A percentile compares a stretch with the other conserved stretches of the same genome.
Evolutionary conservation across 495 filamentous ascomycete species (phyloP).

Genomic region (Daldinia childiae): DNA sequence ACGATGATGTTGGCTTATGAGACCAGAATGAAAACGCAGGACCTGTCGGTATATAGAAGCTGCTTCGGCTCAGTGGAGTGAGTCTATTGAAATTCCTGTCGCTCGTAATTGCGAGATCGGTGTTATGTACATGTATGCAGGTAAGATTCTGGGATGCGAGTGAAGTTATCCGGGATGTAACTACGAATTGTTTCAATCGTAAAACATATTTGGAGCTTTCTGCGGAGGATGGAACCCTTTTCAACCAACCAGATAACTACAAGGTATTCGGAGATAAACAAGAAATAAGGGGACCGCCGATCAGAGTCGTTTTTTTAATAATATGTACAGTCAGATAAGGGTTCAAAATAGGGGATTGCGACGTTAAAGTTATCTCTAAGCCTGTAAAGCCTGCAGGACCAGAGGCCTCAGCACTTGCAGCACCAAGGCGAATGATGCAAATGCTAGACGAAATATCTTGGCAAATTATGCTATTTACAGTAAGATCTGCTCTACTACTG

Average conservation of each 20-base stretch:
- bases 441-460: slow-evolving; percentile 29
- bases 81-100: neutral
- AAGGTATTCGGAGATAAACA: slow-evolving; percentile 18
- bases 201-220: slow-evolving; percentile 2
- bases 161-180: too few relatives aligned
- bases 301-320: slow-evolving; percentile 6
- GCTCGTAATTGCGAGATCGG: neutral
- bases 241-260: neutral
- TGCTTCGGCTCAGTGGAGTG: slow-evolving; percentile 1
- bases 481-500: slow-evolving; percentile 19
- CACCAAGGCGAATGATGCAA: slow-evolving; percentile 21
- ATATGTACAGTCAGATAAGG: neutral
- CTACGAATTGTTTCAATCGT: slow-evolving; percentile 5
- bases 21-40: neutral
- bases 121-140: neutral
- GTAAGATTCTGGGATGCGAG: neutral
- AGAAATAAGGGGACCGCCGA: slow-evolving; percentile 22
- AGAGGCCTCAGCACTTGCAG: slow-evolving; percentile 24
- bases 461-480: slow-evolving; percentile 18
- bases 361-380: slow-evolving; percentile 11
- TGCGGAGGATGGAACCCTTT: neutral
- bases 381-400: neutral
- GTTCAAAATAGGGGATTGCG: slow-evolving; percentile 1
- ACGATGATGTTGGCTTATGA: neutral
- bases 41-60: neutral